Percentiles rank a stretch among this genome's conserved stretches.
Conservation (phyloP, 2,329 filamentous ascomycete species). For the Phaeosphaeriaceae sp. region DNA sequence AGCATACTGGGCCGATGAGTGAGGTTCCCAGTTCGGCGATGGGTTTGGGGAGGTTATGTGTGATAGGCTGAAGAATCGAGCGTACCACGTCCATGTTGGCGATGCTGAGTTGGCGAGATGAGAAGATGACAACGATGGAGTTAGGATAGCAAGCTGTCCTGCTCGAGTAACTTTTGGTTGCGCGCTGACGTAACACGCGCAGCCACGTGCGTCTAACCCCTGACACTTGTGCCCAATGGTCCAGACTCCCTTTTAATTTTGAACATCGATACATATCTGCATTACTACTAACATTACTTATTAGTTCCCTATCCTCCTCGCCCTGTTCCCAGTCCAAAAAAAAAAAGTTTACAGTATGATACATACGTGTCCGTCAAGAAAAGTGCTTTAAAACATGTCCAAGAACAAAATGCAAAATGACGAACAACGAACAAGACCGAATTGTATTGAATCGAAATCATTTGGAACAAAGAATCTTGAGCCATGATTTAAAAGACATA, state of each 20-base stretch:
- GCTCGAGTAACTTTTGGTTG: constrained; percentile 9
- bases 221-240: not conserved
- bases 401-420: constrained; percentile 3
- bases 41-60: constrained; percentile 52
- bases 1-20: constrained; percentile 83
- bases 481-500: constrained; percentile 15
- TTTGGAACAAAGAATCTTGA: not conserved
- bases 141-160: constrained; percentile 7
- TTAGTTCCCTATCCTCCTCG: constrained; percentile 2
- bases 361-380: constrained; percentile 14
- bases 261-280: constrained; percentile 11
- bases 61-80: constrained; percentile 52
- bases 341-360: constrained; percentile 19
- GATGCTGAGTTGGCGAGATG: constrained; percentile 5
- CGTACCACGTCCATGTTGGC: constrained; percentile 54
- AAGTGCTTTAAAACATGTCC: constrained; percentile 1
- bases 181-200: constrained; percentile 20
- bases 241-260: too few species aligned
- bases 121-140: constrained; percentile 8
- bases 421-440: not conserved
- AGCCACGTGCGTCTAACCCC: constrained; percentile 2
- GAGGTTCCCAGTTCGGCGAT: constrained; percentile 41
- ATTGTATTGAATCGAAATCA: not conserved
- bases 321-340: constrained; percentile 6
- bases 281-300: constrained; percentile 31